Evolutionary conservation across 78 protist genomes (phyloP).

Genomic region (Dictyostelium purpureum): DNA sequence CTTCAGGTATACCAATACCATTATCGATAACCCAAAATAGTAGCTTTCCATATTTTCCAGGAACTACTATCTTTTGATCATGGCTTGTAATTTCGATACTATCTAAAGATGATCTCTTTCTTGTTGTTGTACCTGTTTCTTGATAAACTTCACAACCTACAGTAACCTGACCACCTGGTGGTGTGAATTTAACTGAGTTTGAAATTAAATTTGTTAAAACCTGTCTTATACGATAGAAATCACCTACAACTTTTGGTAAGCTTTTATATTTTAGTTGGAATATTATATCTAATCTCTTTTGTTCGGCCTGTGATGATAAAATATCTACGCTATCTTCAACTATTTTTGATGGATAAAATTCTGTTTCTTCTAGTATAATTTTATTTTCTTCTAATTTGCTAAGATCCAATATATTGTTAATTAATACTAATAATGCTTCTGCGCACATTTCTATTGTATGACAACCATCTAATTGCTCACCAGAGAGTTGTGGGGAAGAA

Average conservation of each 20-base stretch:
- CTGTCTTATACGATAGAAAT: conserved; percentile 58
- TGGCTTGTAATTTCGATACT: not conserved
- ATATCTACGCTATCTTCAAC: conserved; percentile 70
- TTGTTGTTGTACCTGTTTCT: not conserved
- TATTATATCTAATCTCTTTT: conserved; percentile 52
- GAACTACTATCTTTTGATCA: not conserved
- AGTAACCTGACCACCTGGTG: conserved; percentile 3
- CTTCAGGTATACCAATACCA: conserved; percentile 83
- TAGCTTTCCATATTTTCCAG: conserved; percentile 34
- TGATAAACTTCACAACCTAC: conserved; percentile 26
- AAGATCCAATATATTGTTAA: conserved; percentile 78
- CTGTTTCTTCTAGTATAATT: conserved; percentile 34
- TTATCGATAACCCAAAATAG: conserved; percentile 74
- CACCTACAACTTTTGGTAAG: conserved; percentile 23
- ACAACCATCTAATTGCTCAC: conserved; percentile 48
- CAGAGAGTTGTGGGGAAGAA: not conserved
- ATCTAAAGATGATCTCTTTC: not conserved
- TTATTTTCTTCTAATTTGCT: conserved; percentile 67
- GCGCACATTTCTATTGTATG: conserved; percentile 47
- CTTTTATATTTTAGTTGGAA: conserved; percentile 19
- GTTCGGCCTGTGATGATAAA: conserved; percentile 36
- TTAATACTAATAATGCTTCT: conserved; percentile 57
- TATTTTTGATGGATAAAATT: conserved; percentile 42
- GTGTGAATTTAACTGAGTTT: conserved; percentile 30
- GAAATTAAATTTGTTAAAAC: conserved; percentile 60